A percentile compares a stretch with the other conserved stretches of the same genome.
Evolutionary conservation across 306 rosid species (phyloP).

Genomic region (Biancaea sappan): DNA sequence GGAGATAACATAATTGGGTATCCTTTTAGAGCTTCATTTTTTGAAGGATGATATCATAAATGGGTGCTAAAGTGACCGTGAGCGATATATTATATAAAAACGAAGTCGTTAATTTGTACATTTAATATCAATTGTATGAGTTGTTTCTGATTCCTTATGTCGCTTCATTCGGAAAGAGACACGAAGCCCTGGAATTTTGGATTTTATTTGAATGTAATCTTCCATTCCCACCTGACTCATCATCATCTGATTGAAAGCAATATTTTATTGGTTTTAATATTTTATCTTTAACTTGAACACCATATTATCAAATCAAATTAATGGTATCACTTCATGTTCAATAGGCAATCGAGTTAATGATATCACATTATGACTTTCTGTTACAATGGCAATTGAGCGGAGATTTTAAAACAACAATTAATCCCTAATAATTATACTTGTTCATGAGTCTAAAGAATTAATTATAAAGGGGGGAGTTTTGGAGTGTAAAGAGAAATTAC

Average conservation of each 20-base stretch:
- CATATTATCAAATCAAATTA: neutral
- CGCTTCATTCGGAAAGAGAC: neutral
- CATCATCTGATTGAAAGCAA: neutral
- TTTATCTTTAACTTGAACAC: neutral
- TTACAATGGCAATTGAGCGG: too few species aligned
- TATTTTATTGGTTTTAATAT: neutral
- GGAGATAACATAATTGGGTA: neutral
- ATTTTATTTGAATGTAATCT: neutral
- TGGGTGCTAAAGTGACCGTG: neutral
- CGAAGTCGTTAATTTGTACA: neutral
- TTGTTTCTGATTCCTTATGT: slow-evolving; percentile 20
- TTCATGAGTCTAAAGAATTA: too few species aligned
- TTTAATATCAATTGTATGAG: neutral
- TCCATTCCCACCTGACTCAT: neutral
- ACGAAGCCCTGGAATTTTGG: neutral
- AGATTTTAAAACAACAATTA: too few species aligned
- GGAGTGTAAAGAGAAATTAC: too few species aligned
- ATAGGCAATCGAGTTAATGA: neutral
- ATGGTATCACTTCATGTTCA: neutral
- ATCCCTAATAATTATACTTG: too few species aligned
- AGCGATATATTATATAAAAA: neutral
- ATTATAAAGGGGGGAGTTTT: too few species aligned
- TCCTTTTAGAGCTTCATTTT: neutral
- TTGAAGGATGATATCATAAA: neutral
- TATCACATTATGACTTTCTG: too few species aligned